phyloP scores from a whole-genome alignment of 805 yeast species.

The Wickerhamia fluorescens region DNA sequence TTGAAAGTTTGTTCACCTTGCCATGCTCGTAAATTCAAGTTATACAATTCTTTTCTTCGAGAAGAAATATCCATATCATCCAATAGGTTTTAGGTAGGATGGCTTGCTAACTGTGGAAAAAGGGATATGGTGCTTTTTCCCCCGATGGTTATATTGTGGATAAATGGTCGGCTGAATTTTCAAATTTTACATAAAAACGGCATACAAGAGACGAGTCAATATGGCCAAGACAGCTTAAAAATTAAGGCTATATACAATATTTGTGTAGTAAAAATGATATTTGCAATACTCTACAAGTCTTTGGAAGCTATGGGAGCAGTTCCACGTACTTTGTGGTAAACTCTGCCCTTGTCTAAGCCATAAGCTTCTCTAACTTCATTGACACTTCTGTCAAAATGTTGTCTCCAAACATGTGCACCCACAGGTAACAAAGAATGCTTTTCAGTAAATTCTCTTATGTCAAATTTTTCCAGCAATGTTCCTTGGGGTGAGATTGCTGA shows the following conservation, averaged over 20 bases:
- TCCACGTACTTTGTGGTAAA: slow-evolving; percentile 59
- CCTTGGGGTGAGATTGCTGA: slow-evolving; percentile 10
- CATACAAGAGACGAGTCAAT: too few species aligned
- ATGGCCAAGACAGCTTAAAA: too few species aligned
- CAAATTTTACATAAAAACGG: too few species aligned
- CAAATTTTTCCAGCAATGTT: slow-evolving; percentile 41
- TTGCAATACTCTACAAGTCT: too few species aligned
- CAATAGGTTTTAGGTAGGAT: too few species aligned
- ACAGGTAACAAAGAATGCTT: slow-evolving; percentile 57
- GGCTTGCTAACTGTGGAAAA: too few species aligned
- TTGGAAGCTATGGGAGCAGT: slow-evolving; percentile 16
- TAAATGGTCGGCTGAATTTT: too few species aligned
- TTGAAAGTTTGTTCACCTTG: slow-evolving; percentile 28
- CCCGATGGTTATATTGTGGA: too few species aligned
- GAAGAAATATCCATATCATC: slow-evolving; percentile 1
- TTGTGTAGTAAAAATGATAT: too few species aligned
- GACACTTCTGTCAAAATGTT: slow-evolving; percentile 71
- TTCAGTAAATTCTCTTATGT: slow-evolving; percentile 63
- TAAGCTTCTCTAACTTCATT: slow-evolving; percentile 59
- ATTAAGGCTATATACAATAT: too few species aligned
- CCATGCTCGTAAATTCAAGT: slow-evolving; percentile 47
- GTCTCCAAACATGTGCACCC: slow-evolving; percentile 92
- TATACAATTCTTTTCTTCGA: slow-evolving; percentile 23
- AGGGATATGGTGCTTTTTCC: too few species aligned
- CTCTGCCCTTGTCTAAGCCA: slow-evolving; percentile 69